Conservation (phyloP, 345 rosid species). For the Citrus sinensis region DVS_A1.0 CM039165.1:30751501-30752000, state of each 20-base stretch:
- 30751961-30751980: slow-evolving; percentile 6
- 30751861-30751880: not conserved
- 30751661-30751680: slow-evolving; percentile 18
- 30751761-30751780: not conserved
- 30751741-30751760: not conserved
- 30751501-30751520: slow-evolving; percentile 9
- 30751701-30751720: slow-evolving; percentile 19
- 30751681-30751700: slow-evolving; percentile 26
- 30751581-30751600: slow-evolving; percentile 8
- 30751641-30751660: slow-evolving; percentile 9
- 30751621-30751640: slow-evolving; percentile 11
- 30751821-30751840: slow-evolving; percentile 6
- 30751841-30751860: not conserved
- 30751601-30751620: slow-evolving; percentile 18
- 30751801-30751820: slow-evolving; percentile 13
- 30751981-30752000: too few relatives aligned
- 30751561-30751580: slow-evolving; percentile 5
- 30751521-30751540: slow-evolving; percentile 15
- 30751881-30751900: slow-evolving; percentile 7
- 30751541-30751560: not conserved
- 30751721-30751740: not conserved
- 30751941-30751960: not conserved
- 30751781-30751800: slow-evolving; percentile 15
- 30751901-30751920: not conserved
- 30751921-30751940: not conserved